A percentile compares a stretch with the other conserved stretches of the same genome.
phyloP scores from a whole-genome alignment of 108 stramenopile species.

The Nannochloropsis salina region DNA sequence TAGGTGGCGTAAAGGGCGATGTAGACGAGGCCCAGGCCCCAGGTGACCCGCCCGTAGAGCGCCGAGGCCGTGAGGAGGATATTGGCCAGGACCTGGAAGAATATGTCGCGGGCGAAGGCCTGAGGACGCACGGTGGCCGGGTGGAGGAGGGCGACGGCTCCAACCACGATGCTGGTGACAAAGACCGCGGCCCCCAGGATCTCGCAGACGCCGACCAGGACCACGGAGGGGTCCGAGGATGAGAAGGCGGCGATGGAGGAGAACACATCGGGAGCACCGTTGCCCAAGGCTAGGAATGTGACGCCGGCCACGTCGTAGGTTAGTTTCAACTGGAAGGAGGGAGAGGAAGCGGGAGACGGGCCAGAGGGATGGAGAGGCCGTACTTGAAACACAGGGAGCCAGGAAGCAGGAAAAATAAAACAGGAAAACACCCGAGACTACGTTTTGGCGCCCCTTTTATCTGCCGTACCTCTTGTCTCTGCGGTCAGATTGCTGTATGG shows the following conservation, averaged over 20 bases:
- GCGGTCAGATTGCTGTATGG: too few relatives aligned
- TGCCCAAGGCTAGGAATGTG: constrained; percentile 86
- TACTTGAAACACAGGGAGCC: background rate
- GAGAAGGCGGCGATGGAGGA: constrained; percentile 77
- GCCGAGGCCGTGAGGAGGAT: constrained; percentile 22
- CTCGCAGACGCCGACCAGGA: constrained; percentile 73
- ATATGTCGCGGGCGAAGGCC: constrained; percentile 45
- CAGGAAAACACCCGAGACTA: background rate
- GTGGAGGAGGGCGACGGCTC: constrained; percentile 54
- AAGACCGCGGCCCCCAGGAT: constrained; percentile 91
- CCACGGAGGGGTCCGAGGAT: constrained; percentile 43
- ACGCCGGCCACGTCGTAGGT: constrained; percentile 93
- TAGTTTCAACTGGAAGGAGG: constrained; percentile 60
- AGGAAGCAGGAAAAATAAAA: background rate
- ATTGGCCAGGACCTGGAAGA: constrained; percentile 25
- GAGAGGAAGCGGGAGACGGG: background rate
- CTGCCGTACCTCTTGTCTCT: background rate
- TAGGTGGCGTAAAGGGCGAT: constrained; percentile 30
- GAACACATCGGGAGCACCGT: constrained; percentile 91
- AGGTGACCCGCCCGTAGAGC: constrained; percentile 2
- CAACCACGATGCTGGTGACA: constrained; percentile 71
- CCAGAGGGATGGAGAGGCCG: background rate
- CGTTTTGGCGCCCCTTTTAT: background rate
- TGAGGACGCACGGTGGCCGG: constrained; percentile 2
- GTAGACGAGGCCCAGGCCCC: constrained; percentile 24